Percentiles rank a stretch among this genome's conserved stretches.
Evolutionary conservation across 331 rosid species (phyloP).

Genomic region (Acacia concinna): DNA sequence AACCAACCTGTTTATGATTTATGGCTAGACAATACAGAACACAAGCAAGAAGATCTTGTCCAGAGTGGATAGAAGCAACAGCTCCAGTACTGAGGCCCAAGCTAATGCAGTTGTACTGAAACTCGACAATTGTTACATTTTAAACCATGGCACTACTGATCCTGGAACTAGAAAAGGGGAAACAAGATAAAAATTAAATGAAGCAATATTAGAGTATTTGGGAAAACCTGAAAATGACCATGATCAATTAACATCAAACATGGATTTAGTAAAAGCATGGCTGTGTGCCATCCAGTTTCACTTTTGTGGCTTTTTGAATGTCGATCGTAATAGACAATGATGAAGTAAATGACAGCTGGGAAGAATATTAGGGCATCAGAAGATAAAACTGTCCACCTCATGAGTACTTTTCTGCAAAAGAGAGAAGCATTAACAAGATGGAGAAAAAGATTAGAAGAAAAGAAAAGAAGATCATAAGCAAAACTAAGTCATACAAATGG

Average conservation of each 20-base stretch:
- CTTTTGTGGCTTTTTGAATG: conserved; percentile 44
- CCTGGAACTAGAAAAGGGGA: background rate
- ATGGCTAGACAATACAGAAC: conserved; percentile 77
- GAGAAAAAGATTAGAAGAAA: background rate
- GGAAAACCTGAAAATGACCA: conserved; percentile 89
- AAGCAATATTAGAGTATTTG: conserved; percentile 14
- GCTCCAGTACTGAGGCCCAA: conserved; percentile 88
- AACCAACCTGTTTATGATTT: conserved; percentile 82
- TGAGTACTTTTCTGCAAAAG: conserved; percentile 78
- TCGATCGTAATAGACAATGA: conserved; percentile 46
- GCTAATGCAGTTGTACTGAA: conserved; percentile 89
- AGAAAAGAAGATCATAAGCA: conserved; percentile 2
- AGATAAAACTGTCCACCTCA: conserved; percentile 93
- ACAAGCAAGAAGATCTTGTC: conserved; percentile 65
- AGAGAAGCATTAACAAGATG: background rate
- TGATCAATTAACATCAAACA: conserved; percentile 87
- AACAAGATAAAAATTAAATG: background rate
- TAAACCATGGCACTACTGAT: background rate
- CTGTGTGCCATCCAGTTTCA: conserved; percentile 68
- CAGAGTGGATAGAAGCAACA: conserved; percentile 68
- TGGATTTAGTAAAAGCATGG: conserved; percentile 67
- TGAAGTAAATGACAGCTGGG: conserved; percentile 73
- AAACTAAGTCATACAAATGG: conserved; percentile 6
- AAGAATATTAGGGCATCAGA: conserved; percentile 86
- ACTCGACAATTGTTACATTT: conserved; percentile 20